Percentiles rank a stretch among this genome's conserved stretches.
phyloP scores from a whole-genome alignment of 2,329 filamentous ascomycete genomes.

The Cladosporium sp. region DNA sequence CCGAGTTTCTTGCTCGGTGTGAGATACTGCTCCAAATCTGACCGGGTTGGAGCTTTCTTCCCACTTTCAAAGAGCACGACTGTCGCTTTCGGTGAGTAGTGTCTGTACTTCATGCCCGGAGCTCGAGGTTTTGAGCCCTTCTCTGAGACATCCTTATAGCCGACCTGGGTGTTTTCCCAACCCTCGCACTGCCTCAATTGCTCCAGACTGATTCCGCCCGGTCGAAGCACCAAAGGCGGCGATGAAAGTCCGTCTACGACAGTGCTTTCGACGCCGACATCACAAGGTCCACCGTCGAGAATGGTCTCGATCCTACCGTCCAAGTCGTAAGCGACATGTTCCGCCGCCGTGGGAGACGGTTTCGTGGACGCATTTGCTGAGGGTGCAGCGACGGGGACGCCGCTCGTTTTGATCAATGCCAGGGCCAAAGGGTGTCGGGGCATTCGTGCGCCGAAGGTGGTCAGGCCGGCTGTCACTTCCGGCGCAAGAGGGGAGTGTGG shows the following conservation, averaged over 20 bases:
- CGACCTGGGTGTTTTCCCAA: conserved; percentile 75
- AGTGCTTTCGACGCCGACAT: conserved; percentile 92
- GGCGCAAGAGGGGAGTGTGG: conserved; percentile 67
- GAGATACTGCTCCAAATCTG: conserved; percentile 29
- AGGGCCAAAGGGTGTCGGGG: conserved; percentile 80
- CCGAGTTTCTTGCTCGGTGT: conserved; percentile 32
- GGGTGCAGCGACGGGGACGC: conserved; percentile 79
- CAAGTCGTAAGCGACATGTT: conserved; percentile 84
- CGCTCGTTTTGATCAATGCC: conserved; percentile 75
- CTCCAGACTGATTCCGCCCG: conserved; percentile 82
- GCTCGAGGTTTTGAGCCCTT: conserved; percentile 67
- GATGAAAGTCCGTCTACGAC: conserved; percentile 85
- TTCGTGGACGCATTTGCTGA: conserved; percentile 93
- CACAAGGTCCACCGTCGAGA: conserved; percentile 80
- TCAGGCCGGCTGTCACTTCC: conserved; percentile 84
- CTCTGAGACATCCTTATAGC: conserved; percentile 73
- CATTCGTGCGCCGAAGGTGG: conserved; percentile 87
- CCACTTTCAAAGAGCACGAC: conserved; percentile 66
- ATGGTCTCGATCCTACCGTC: conserved; percentile 79
- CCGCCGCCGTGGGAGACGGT: conserved; percentile 84
- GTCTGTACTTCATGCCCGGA: conserved; percentile 98
- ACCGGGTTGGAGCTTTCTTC: conserved; percentile 24
- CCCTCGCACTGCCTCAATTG: conserved; percentile 69
- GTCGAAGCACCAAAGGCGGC: conserved; percentile 78
- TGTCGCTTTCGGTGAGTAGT: conserved; percentile 87